phyloP scores from a whole-genome alignment of 2,329 filamentous ascomycete species.

The Didymella sp. region DNA sequence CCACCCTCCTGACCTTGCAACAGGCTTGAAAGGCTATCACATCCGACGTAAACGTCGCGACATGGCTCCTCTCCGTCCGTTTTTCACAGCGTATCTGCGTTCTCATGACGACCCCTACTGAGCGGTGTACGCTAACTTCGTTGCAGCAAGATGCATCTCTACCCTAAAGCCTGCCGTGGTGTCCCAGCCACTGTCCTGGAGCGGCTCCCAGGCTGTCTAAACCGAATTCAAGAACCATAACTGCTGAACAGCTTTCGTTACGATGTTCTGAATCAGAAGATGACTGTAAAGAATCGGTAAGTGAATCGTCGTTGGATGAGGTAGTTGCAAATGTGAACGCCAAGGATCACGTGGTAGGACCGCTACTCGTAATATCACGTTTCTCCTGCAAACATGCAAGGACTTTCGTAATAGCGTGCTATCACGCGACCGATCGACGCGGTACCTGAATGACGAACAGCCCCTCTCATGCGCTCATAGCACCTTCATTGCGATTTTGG shows the following conservation, averaged over 20 bases:
- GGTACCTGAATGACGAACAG: slow-evolving; percentile 7
- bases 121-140: not conserved
- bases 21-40: slow-evolving; percentile 9
- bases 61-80: not conserved
- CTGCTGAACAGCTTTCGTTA: not conserved
- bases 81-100: not conserved
- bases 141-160: not conserved
- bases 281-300: not conserved
- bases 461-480: slow-evolving; percentile 9
- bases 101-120: not conserved
- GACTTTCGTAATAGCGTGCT: not conserved
- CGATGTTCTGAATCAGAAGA: not conserved
- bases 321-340: not conserved
- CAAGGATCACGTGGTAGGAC: slow-evolving; percentile 1
- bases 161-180: not conserved
- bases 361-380: not conserved
- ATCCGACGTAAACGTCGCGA: not conserved
- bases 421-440: slow-evolving; percentile 1
- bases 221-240: no score
- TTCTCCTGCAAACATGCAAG: not conserved
- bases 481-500: not conserved
- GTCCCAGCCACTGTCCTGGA: not conserved
- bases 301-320: not conserved
- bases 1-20: slow-evolving; percentile 24
- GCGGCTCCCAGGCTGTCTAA: no score